These are phyloP conservation scores for Sicyos baderoa DNA, from an alignment of 306 rosid species.

Conservation along the genomic window DNA sequence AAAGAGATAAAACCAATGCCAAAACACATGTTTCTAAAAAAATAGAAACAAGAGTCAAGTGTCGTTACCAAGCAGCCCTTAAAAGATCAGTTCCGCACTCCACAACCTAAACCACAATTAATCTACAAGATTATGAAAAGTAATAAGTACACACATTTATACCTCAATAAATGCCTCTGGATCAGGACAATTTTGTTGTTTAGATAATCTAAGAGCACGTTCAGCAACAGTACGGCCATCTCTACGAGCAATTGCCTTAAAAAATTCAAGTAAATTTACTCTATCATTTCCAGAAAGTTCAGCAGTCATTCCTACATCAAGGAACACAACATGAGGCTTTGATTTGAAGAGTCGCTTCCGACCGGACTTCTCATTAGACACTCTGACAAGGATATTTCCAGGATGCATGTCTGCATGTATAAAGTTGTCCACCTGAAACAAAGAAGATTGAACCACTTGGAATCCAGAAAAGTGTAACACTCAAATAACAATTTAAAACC, in stretches of 20 bases:
- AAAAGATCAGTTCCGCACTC: not conserved
- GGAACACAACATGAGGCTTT: slow-evolving; percentile 94
- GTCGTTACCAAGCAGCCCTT: not conserved
- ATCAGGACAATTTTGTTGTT: slow-evolving; percentile 91
- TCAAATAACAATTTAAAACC: not conserved
- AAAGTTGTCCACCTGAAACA: slow-evolving; percentile 97
- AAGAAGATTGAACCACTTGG: slow-evolving; percentile 26
- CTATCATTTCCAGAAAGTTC: slow-evolving; percentile 88
- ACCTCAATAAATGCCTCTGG: slow-evolving; percentile 93
- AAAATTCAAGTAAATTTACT: slow-evolving; percentile 75
- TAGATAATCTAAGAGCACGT: slow-evolving; percentile 62
- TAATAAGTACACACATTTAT: slow-evolving; percentile 14
- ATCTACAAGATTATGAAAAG: not conserved
- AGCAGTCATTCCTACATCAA: slow-evolving; percentile 99
- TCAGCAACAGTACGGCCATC: slow-evolving; percentile 95
- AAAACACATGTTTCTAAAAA: not conserved
- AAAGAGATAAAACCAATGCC: not conserved
- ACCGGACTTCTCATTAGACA: slow-evolving; percentile 50
- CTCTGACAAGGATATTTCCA: slow-evolving; percentile 96
- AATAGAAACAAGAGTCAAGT: not conserved
- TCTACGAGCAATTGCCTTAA: slow-evolving; percentile 87
- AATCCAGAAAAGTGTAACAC: slow-evolving; percentile 28
- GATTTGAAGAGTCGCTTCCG: slow-evolving; percentile 73
- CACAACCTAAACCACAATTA: slow-evolving; percentile 8
- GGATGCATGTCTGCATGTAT: slow-evolving; percentile 99